These are phyloP conservation scores for Macrocybe gigantea DNA, from an alignment of 768 basidiomycete genomes.

Conservation along the genomic window DNA sequence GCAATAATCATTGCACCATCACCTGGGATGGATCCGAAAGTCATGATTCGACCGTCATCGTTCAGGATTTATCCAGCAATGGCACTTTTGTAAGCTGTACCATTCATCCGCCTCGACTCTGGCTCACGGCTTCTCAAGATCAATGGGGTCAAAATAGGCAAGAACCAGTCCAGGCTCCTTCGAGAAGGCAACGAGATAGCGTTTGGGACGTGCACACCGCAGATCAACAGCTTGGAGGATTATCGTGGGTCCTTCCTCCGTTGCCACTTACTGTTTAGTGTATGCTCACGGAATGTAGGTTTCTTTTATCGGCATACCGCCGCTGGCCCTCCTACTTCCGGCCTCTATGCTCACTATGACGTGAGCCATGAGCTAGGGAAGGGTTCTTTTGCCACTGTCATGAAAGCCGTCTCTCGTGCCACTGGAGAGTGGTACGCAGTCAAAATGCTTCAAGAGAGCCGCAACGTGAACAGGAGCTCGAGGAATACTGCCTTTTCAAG, in stretches of 20 bases:
- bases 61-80: constrained; percentile 61
- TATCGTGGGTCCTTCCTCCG: constrained; percentile 49
- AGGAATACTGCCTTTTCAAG: constrained; percentile 41
- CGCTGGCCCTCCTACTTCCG: constrained; percentile 38
- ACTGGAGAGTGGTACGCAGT: constrained; percentile 79
- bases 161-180: constrained; percentile 47
- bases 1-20: constrained; percentile 54
- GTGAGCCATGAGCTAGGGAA: constrained; percentile 71
- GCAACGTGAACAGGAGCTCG: constrained; percentile 25
- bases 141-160: constrained; percentile 61
- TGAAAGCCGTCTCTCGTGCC: constrained; percentile 67
- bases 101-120: neutral
- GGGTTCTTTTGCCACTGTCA: constrained; percentile 89
- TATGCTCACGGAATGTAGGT: constrained; percentile 30
- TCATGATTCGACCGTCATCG: constrained; percentile 34
- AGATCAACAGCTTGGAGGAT: constrained; percentile 53
- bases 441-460: constrained; percentile 73
- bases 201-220: constrained; percentile 59
- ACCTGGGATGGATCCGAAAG: constrained; percentile 51
- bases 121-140: constrained; percentile 37
- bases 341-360: constrained; percentile 64
- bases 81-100: constrained; percentile 57
- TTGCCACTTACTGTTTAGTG: neutral
- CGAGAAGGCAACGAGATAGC: constrained; percentile 83
- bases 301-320: constrained; percentile 70